These are phyloP conservation scores for Lentinula detonsa DNA, from an alignment of 768 basidiomycete genomes.

Conservation along the genomic window DNA sequence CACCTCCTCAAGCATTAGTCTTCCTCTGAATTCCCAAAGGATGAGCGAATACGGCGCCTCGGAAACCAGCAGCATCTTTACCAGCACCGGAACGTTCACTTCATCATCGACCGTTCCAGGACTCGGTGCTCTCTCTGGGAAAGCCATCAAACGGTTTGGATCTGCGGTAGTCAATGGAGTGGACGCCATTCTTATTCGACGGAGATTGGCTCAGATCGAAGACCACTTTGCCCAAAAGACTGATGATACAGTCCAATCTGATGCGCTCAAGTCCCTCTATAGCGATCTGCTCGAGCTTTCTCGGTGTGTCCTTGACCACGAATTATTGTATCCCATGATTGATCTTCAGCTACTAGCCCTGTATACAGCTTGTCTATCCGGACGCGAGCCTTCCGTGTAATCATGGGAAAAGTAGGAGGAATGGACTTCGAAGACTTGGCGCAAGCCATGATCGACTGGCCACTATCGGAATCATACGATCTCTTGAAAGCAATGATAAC, in stretches of 20 bases:
- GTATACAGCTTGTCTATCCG: background rate
- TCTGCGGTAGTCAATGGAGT: background rate
- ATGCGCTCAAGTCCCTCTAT: background rate
- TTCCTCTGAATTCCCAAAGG: too few relatives aligned
- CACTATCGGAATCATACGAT: background rate
- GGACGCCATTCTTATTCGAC: background rate
- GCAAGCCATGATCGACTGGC: background rate
- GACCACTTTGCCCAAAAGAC: background rate
- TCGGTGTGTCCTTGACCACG: background rate
- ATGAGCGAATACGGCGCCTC: background rate
- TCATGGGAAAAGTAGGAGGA: background rate
- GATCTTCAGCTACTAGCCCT: background rate
- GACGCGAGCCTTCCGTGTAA: background rate
- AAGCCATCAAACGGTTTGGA: background rate
- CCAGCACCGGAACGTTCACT: background rate
- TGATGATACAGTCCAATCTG: background rate
- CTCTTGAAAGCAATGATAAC: background rate
- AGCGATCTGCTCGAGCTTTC: background rate
- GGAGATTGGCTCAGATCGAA: background rate
- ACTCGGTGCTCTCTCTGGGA: background rate
- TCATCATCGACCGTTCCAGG: conserved; percentile 1
- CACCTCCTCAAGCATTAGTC: too few relatives aligned
- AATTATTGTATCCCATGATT: background rate
- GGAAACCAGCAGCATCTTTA: background rate
- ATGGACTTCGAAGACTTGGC: background rate